These are phyloP conservation scores for Penicillium sp. DNA, from an alignment of 2,329 filamentous ascomycete species.

Conservation along the genomic window DNA sequence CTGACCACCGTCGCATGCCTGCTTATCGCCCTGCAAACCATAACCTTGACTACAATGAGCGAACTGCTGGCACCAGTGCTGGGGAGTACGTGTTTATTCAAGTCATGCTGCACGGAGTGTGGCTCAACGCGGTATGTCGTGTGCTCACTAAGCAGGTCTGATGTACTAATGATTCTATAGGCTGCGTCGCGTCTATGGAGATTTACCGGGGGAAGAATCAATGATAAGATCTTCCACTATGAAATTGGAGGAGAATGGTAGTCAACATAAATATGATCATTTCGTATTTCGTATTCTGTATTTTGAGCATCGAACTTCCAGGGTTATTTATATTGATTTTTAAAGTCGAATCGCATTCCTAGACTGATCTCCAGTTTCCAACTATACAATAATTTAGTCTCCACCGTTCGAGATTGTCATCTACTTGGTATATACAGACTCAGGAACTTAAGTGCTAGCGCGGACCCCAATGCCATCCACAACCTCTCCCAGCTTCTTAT, in stretches of 20 bases:
- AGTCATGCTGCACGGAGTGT: conserved; percentile 53
- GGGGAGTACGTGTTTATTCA: conserved; percentile 51
- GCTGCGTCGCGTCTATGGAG: conserved; percentile 48
- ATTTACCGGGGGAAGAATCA: conserved; percentile 51
- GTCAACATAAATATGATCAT: not conserved
- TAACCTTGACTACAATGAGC: conserved; percentile 42
- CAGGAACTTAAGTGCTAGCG: conserved; percentile 16
- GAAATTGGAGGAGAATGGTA: conserved; percentile 57
- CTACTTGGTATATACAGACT: too few species aligned
- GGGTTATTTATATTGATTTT: too few species aligned
- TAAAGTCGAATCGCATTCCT: too few species aligned
- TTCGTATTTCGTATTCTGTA: not conserved
- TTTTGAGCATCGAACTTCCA: not conserved
- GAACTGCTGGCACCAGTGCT: conserved; percentile 43
- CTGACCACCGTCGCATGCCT: conserved; percentile 50
- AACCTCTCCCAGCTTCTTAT: conserved; percentile 27
- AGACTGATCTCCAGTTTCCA: too few species aligned
- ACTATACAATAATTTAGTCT: too few species aligned
- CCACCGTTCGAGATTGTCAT: too few species aligned
- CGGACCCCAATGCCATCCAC: conserved; percentile 27
- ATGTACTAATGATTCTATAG: not conserved
- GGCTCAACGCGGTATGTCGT: conserved; percentile 39
- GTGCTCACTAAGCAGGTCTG: not conserved
- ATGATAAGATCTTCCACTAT: conserved; percentile 53
- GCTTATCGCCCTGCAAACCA: conserved; percentile 49